Evolutionary conservation across 1,139 yeast genomes (phyloP), one percentile per base, ranked within the genome.

Genomic region (Sugiyamaella pinicola): DNA sequence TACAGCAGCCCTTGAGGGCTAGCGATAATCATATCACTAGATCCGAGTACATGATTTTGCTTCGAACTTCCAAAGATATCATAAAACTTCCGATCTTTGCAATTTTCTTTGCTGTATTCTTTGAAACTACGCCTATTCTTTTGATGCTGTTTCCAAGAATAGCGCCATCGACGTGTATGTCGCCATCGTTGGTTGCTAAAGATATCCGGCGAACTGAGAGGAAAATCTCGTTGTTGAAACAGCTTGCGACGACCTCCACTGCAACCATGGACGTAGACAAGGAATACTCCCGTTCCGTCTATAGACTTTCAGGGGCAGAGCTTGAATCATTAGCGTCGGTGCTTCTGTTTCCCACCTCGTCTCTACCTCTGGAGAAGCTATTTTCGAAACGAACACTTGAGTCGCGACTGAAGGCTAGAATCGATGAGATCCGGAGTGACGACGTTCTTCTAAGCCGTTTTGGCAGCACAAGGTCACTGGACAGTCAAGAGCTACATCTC

Each of bases 161-260:
- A 12, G 77, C 87, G 1, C 95, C 95, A 0, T 77, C 79, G 59
- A 85, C 93, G 0, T 87, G 95, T 68, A 72, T 80, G 4, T 70
- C 83, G 46, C 89, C 89, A 0, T 71, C 74, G 1, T 68, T 81
- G 13, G 64, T 71, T 2, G 67, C 65, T 41, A 63, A 58, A 34
- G 63, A 66, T 47, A 24, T 50, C n/a, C 43, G 47, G 3, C 31
- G 33, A 10, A 48, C 54, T 38, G 59, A 62, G 24, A 42, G 37
- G 4, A 47, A 52, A 29, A 58, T 61, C 19, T 24, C 17, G 2
- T 26, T 44, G 5, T 38, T 63, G 24, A 50, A 54, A 31, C 33
- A 17, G 6, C 42, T 49, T 2, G 54, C 43, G 21, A 19, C 31
- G n/a, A 19, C 21, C 10, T 49, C 52, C n/a, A n/a, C 33, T 10